These are phyloP conservation scores for Polytrichum formosum DNA, from an alignment of 225 moss, liverwort and hornwort genomes.

Conservation along the genomic window DNA sequence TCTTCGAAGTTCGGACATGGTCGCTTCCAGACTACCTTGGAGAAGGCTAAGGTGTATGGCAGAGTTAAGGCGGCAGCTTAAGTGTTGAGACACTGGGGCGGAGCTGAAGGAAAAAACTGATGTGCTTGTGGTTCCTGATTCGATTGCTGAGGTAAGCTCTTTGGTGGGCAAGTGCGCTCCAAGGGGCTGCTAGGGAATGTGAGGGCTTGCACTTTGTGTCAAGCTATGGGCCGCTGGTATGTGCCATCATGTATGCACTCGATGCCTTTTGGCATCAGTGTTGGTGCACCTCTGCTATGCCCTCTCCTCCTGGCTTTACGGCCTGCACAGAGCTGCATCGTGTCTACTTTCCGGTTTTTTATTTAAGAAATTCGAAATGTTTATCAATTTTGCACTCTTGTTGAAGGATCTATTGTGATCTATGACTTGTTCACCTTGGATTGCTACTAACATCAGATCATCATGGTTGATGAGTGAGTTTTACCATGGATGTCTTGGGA, in stretches of 20 bases:
- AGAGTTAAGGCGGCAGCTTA: slow-evolving; percentile 21
- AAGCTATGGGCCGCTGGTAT: slow-evolving; percentile 52
- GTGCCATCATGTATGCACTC: slow-evolving; percentile 24
- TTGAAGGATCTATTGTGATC: no score
- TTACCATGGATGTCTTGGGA: no score
- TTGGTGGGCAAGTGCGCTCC: slow-evolving; percentile 20
- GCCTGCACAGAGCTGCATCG: slow-evolving; percentile 3
- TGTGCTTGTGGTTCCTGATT: no score
- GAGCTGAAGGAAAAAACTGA: no score
- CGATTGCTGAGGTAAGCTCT: slow-evolving; percentile 6
- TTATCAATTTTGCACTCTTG: no score
- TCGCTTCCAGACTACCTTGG: slow-evolving; percentile 35
- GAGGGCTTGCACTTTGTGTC: slow-evolving; percentile 13
- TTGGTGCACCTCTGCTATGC: slow-evolving; percentile 52
- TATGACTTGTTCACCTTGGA: no score
- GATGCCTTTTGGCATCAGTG: slow-evolving; percentile 3
- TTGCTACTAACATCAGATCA: no score
- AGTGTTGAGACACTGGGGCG: neutral
- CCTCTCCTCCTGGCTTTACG: slow-evolving; percentile 11
- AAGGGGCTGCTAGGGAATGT: slow-evolving; percentile 9
- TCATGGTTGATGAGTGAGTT: no score
- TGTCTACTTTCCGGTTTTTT: neutral
- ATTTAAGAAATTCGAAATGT: neutral
- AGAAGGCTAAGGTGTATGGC: slow-evolving; percentile 40
- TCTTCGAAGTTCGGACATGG: slow-evolving; percentile 69